These are phyloP conservation scores for Leccinum subtestaceum DNA, from an alignment of 768 basidiomycete species.

Conservation along the genomic window DNA sequence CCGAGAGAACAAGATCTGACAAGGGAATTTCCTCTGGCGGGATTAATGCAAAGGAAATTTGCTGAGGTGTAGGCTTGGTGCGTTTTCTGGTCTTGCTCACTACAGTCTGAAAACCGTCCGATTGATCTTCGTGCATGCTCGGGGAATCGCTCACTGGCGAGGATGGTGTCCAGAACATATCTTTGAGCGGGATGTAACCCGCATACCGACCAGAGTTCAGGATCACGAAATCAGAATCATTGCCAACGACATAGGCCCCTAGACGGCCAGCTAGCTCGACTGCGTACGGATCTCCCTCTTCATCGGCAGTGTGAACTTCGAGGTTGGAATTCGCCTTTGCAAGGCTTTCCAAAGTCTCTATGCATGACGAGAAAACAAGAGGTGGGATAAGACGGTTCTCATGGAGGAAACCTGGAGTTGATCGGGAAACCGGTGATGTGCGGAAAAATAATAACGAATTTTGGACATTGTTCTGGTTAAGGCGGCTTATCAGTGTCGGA, in stretches of 20 bases:
- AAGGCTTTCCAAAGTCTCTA: conserved; percentile 50
- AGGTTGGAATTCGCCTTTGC: conserved; percentile 36
- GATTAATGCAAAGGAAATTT: conserved; percentile 38
- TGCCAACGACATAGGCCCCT: conserved; percentile 70
- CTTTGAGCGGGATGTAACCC: conserved; percentile 75
- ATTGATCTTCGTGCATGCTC: conserved; percentile 32
- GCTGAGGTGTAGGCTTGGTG: conserved; percentile 28
- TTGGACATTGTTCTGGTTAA: conserved; percentile 55
- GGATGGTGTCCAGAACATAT: conserved; percentile 61
- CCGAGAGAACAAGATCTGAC: conserved; percentile 49
- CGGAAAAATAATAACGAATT: conserved; percentile 75
- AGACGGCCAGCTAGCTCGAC: conserved; percentile 77
- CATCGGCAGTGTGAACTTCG: conserved; percentile 70
- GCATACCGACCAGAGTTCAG: conserved; percentile 72
- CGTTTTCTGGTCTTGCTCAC: conserved; percentile 52
- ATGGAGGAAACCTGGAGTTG: conserved; percentile 62
- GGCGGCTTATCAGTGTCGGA: conserved; percentile 58
- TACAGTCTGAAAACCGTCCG: conserved; percentile 60
- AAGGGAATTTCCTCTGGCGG: conserved; percentile 44
- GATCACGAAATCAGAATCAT: conserved; percentile 82
- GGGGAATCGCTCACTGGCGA: conserved; percentile 25
- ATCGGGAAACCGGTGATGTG: conserved; percentile 64
- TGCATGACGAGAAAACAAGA: conserved; percentile 53
- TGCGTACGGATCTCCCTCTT: conserved; percentile 81
- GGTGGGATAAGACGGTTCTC: conserved; percentile 78